Evolutionary conservation across 495 filamentous ascomycete genomes (phyloP).

Genomic region (Pseudomonodictys pantanalensis): DNA sequence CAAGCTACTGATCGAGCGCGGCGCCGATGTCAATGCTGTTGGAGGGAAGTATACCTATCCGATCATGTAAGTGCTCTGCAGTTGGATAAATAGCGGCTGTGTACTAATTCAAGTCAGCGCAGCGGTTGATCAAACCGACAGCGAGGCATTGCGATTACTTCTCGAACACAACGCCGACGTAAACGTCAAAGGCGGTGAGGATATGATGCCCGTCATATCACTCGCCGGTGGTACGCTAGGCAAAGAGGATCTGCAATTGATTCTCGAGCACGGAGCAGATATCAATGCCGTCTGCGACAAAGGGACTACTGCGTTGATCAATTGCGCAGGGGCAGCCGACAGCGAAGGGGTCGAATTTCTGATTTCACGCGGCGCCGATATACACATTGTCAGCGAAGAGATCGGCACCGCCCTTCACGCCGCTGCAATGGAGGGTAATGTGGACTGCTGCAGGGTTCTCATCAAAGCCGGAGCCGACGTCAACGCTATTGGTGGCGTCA

Average conservation of each 20-base stretch:
- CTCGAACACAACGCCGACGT: slow-evolving; percentile 8
- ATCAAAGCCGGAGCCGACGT: slow-evolving; percentile 31
- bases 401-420: slow-evolving; percentile 35
- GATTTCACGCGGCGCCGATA: slow-evolving; percentile 30
- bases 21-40: slow-evolving; percentile 15
- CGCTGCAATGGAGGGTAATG: slow-evolving; percentile 16
- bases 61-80: not conserved
- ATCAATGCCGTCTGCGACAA: slow-evolving; percentile 12
- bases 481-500: slow-evolving; percentile 4
- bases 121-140: not conserved
- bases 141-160: slow-evolving; percentile 7
- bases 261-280: slow-evolving; percentile 22
- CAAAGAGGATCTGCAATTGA: slow-evolving; percentile 2
- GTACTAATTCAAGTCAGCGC: no score
- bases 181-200: slow-evolving; percentile 8
- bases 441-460: slow-evolving; percentile 18
- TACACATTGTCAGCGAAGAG: slow-evolving; percentile 11
- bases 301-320: slow-evolving; percentile 25
- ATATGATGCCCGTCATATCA: not conserved
- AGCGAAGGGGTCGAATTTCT: slow-evolving; percentile 20
- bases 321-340: slow-evolving; percentile 12
- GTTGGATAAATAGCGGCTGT: not conserved
- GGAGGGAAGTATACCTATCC: slow-evolving; percentile 12
- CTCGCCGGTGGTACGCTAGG: not conserved
- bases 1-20: slow-evolving; percentile 11